Evolutionary conservation across 495 filamentous ascomycete species (phyloP), one percentile per base, ranked within the genome.

Genomic region (Cryomyces antarcticus): DNA sequence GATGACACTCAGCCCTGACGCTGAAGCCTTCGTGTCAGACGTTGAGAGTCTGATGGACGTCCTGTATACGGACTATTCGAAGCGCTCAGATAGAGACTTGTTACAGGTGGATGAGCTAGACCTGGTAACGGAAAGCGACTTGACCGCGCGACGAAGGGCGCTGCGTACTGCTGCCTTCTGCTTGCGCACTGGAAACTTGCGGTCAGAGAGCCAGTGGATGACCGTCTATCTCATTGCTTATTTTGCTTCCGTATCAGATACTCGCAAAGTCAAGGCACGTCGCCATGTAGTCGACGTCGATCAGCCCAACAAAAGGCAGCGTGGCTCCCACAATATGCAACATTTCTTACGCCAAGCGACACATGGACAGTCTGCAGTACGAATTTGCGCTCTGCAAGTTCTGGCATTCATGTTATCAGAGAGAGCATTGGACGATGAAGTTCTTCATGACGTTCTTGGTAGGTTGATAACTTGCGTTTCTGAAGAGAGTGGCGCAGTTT

Each of bases 311-410:
- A 6, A 17, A 12, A 12, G 6, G 17, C 17, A 24, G 17, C 75
- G 76, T 31, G 52, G 78, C 28, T 62, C 63, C 35, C 68, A 65
- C 31, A 62, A 60, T 34, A 62, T 72, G 24, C 73, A 77, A 50
- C 70, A 80, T 39, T 53, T 87, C 17, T 61, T 78, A 33, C 67
- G 72, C 35, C 75, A 77, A 44, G 56, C 74, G n/a, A 62, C 62
- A 30, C 70, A 70, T 0, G 54, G 66, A 28, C 65, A 78, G 39
- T 59, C 68, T 4, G 61, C 66, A 9, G 61, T 63, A 35, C 75
- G 71, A 48, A 51, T 80, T 31, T 79, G 73, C 31, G 78, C 80
- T 31, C 60, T 96, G 27, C 85, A 94, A 49, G 62, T 83, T n/a
- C 51, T 93, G 17, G 73, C 80, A 0, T 92, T 95, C 50, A 63